phyloP scores from a whole-genome alignment of 768 basidiomycete genomes.

The Piloderma croceum region DNA sequence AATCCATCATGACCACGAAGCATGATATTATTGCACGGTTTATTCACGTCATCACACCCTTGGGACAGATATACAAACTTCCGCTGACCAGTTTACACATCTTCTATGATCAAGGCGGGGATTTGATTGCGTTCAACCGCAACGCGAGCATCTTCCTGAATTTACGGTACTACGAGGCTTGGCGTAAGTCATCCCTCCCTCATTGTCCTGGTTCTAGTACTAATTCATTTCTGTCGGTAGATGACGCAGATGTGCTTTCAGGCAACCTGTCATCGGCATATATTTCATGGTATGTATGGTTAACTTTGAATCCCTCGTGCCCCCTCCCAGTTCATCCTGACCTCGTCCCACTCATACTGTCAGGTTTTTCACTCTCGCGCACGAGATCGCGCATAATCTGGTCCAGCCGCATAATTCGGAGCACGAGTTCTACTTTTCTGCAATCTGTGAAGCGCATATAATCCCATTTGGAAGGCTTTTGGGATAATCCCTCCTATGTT shows the following conservation, averaged over 20 bases:
- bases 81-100: slow-evolving; percentile 73
- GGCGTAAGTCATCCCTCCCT: slow-evolving; percentile 70
- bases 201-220: no score
- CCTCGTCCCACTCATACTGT: slow-evolving; percentile 1
- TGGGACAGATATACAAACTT: slow-evolving; percentile 69
- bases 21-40: slow-evolving; percentile 64
- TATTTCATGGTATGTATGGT: slow-evolving; percentile 76
- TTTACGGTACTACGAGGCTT: slow-evolving; percentile 75
- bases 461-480: slow-evolving; percentile 34
- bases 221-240: slow-evolving; percentile 30
- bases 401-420: slow-evolving; percentile 84
- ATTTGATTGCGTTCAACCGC: slow-evolving; percentile 90
- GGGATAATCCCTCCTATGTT: background rate
- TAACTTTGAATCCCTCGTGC: background rate
- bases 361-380: slow-evolving; percentile 89
- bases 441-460: slow-evolving; percentile 72
- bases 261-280: slow-evolving; percentile 58
- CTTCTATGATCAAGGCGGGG: slow-evolving; percentile 78
- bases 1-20: slow-evolving; percentile 47
- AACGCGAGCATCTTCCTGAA: slow-evolving; percentile 87
- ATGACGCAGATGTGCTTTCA: slow-evolving; percentile 58
- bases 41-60: slow-evolving; percentile 57
- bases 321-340: background rate
- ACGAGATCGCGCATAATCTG: slow-evolving; percentile 91
- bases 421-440: slow-evolving; percentile 92